Percentiles rank a stretch among this genome's conserved stretches.
Evolutionary conservation across 2,329 filamentous ascomycete genomes (phyloP).

Genomic region (Alternaria sp.): DNA sequence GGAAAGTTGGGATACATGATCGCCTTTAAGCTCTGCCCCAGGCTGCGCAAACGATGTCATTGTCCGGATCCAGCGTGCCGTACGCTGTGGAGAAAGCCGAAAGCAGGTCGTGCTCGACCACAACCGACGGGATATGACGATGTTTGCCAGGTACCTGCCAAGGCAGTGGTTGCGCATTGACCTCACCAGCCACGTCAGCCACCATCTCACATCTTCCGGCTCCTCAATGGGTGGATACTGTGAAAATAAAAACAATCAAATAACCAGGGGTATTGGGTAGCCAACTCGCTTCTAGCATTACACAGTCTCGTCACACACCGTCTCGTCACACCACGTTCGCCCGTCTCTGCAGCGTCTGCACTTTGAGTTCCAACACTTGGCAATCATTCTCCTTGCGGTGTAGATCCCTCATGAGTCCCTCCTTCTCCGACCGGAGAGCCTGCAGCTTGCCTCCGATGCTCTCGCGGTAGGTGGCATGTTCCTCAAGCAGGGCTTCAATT

Average conservation of each 20-base stretch:
- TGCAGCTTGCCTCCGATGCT: conserved; percentile 47
- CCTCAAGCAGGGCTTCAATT: conserved; percentile 50
- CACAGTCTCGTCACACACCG: not conserved
- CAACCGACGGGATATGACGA: conserved; percentile 18
- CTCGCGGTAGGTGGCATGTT: conserved; percentile 49
- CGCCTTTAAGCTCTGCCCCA: conserved; percentile 6
- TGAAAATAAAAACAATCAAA: not conserved
- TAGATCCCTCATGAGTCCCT: conserved; percentile 48
- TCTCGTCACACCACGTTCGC: conserved; percentile 12
- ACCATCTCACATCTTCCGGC: not conserved
- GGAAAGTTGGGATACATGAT: not conserved
- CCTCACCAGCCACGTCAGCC: conserved; percentile 10
- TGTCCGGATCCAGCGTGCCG: not conserved
- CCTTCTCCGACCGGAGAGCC: conserved; percentile 50
- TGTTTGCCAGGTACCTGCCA: conserved; percentile 19
- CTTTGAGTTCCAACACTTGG: conserved; percentile 45
- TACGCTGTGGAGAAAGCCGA: not conserved
- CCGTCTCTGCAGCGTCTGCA: conserved; percentile 42
- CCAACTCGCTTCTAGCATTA: not conserved
- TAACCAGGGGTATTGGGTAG: not conserved
- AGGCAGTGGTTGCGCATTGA: conserved; percentile 17
- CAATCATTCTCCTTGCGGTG: conserved; percentile 50
- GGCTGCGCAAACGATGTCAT: conserved; percentile 13
- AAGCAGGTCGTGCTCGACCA: conserved; percentile 1
- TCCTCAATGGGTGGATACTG: not conserved